Base-by-base conservation (phyloP, 768 basidiomycete species). In the Chalciporus chontae region DNA sequence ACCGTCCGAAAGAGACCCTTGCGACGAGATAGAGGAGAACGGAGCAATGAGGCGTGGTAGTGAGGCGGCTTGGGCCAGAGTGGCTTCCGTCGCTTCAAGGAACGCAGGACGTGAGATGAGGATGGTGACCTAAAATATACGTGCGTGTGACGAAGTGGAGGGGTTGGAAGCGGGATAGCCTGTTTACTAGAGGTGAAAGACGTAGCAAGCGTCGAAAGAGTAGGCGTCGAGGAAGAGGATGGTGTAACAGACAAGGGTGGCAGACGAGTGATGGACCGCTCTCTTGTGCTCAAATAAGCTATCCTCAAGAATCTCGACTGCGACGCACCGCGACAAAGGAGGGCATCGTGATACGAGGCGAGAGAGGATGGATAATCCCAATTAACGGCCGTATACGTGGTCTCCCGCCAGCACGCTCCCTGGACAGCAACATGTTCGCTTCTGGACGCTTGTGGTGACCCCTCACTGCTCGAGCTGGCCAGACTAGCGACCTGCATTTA, bases 41-140 rank as follows among this genome's bases (percentile, higher is more conserved):
- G 64, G 41, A 65, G 64, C 10, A 65, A 15, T 8, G 64, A 52
- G 27, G 64, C 54, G 4, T 65, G 64, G 36, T 65, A 64, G 27
- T 66, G 57, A 18, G 64, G 64, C 10, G 59, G 64, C 6, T 64
- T 66, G 39, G 63, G 41, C 60, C 55, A 63, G 5, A 47, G 59
- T 0, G 54, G 38, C 21, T 54, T 50, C 38, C 52, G 51, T 34
- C 51, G 52, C 26, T 50, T 54, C 17, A 55, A 27, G 26, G 43
- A 37, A 18, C 55, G 54, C 0, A 52, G 8, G 3, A 36, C 39
- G 4, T 52, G 45, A 50, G 51, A 40, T 40, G 48, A 8, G 15
- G 55, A 56, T 50, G 47, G 50, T 43, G 44, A 45, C 7, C 41
- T 23, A n/a, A 11, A n/a, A 11, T 31, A 34, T 4, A 47, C 26